Percentiles rank a stretch among this genome's conserved stretches.
Evolutionary conservation across 1,284 basidiomycete species (phyloP).

Genomic region (Heliocybe sulcata): DNA sequence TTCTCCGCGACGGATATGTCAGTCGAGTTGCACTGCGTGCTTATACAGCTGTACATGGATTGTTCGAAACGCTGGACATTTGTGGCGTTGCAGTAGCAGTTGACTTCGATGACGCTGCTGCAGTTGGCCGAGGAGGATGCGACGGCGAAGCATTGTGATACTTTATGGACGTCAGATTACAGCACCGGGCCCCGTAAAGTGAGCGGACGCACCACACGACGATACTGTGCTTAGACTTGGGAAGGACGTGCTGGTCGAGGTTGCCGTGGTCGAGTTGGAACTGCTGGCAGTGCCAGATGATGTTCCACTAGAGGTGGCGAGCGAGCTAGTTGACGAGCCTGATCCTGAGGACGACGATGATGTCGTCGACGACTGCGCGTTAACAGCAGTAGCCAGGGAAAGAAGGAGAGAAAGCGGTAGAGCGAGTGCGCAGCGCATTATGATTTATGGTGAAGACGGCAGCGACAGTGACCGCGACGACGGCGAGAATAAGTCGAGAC

Average conservation of each 20-base stretch:
- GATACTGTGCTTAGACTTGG: conserved; percentile 22
- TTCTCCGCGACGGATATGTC: conserved; percentile 18
- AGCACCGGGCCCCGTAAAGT: too few species aligned
- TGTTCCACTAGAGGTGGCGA: not conserved
- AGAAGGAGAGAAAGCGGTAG: not conserved
- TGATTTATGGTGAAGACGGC: not conserved
- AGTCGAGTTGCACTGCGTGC: conserved; percentile 12
- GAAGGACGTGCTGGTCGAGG: conserved; percentile 17
- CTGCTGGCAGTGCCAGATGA: not conserved
- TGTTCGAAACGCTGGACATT: not conserved
- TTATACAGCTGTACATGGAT: conserved; percentile 14
- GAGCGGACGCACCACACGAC: conserved; percentile 17
- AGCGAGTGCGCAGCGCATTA: not conserved
- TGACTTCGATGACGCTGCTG: conserved; percentile 19
- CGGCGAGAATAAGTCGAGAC: not conserved
- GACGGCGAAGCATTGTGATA: conserved; percentile 17
- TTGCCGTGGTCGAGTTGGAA: conserved; percentile 7
- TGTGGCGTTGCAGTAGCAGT: conserved; percentile 18
- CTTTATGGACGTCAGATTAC: conserved; percentile 9
- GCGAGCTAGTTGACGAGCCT: not conserved
- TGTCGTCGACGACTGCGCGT: not conserved
- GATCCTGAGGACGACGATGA: not conserved
- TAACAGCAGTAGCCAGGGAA: not conserved
- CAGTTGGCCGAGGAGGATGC: conserved; percentile 18
- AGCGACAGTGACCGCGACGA: not conserved